These are phyloP conservation scores for Cryptosporidium tyzzeri DNA, from an alignment of 169 alveolate genomes.

Conservation along the genomic window DNA sequence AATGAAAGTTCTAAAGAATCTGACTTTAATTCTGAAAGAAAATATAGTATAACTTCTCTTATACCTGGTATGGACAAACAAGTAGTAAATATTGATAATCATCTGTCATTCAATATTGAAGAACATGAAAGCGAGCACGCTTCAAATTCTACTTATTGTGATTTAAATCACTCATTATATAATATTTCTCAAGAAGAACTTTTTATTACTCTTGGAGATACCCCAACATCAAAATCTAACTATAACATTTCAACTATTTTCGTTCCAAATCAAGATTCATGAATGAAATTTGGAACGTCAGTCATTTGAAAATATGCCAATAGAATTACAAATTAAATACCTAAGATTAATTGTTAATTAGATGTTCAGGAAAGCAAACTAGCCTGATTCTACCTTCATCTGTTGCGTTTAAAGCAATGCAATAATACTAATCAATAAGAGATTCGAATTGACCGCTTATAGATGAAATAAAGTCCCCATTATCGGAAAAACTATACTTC, in stretches of 20 bases:
- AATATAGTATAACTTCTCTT: not conserved
- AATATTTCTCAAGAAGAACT: slow-evolving; percentile 65
- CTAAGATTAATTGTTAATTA: not conserved
- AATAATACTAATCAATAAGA: not conserved
- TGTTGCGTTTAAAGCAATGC: not conserved
- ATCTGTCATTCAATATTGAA: not conserved
- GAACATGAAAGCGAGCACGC: slow-evolving; percentile 8
- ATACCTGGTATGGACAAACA: slow-evolving; percentile 8
- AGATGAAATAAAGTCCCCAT: slow-evolving; percentile 67
- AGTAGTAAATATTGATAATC: not conserved
- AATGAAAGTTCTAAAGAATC: not conserved
- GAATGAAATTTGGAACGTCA: not conserved
- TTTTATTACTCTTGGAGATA: slow-evolving; percentile 65
- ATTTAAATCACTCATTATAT: not conserved
- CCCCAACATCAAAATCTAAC: slow-evolving; percentile 64
- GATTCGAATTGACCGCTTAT: slow-evolving; percentile 66
- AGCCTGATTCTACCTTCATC: slow-evolving; percentile 2
- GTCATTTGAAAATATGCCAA: not conserved
- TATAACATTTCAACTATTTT: slow-evolving; percentile 45
- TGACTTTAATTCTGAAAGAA: not conserved
- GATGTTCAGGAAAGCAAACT: not conserved
- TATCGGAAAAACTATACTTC: slow-evolving; percentile 40
- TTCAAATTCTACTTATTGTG: not conserved
- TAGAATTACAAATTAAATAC: not conserved
- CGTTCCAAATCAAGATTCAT: slow-evolving; percentile 73